Percentiles rank a stretch among this genome's conserved stretches.
phyloP scores from a whole-genome alignment of 768 basidiomycete species.

The Termitomyces sp. region DNA sequence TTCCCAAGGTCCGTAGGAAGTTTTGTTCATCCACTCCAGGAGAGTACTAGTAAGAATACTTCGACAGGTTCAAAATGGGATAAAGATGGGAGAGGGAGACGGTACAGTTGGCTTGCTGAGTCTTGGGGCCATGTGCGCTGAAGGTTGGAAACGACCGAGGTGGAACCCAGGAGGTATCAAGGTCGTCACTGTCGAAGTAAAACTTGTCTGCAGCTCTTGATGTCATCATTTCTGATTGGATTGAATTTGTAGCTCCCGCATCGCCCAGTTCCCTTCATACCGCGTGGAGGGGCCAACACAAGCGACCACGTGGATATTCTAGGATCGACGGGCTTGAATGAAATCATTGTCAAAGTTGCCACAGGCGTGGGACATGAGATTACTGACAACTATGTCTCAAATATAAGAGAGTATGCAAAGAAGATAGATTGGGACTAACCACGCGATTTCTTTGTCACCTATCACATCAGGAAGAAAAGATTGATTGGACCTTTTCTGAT shows the following conservation, averaged over 20 bases:
- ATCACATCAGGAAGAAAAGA: conserved; percentile 7
- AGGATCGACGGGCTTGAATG: conserved; percentile 77
- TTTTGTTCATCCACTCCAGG: not conserved
- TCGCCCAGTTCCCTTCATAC: conserved; percentile 63
- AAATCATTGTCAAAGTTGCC: conserved; percentile 86
- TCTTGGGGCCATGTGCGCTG: conserved; percentile 93
- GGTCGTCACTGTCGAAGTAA: conserved; percentile 81
- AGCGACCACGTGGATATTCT: conserved; percentile 87
- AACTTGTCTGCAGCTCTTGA: conserved; percentile 9
- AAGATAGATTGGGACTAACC: conserved; percentile 74
- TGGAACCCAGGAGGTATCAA: conserved; percentile 94
- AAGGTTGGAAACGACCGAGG: conserved; percentile 83
- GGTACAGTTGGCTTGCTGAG: conserved; percentile 86
- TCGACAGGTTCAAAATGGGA: conserved; percentile 64
- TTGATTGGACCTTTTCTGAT: conserved; percentile 13
- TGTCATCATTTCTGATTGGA: not conserved
- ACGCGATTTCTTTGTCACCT: not conserved
- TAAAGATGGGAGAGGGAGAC: conserved; percentile 93
- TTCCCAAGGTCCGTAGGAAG: conserved; percentile 42
- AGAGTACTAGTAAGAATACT: not conserved
- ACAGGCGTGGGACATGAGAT: conserved; percentile 77
- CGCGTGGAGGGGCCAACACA: conserved; percentile 88
- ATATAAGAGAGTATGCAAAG: conserved; percentile 69
- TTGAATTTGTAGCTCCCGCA: conserved; percentile 59
- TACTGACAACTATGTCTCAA: conserved; percentile 63